Conservation (phyloP, 2,329 filamentous ascomycete species). For the Fusarium anguioides region DNA sequence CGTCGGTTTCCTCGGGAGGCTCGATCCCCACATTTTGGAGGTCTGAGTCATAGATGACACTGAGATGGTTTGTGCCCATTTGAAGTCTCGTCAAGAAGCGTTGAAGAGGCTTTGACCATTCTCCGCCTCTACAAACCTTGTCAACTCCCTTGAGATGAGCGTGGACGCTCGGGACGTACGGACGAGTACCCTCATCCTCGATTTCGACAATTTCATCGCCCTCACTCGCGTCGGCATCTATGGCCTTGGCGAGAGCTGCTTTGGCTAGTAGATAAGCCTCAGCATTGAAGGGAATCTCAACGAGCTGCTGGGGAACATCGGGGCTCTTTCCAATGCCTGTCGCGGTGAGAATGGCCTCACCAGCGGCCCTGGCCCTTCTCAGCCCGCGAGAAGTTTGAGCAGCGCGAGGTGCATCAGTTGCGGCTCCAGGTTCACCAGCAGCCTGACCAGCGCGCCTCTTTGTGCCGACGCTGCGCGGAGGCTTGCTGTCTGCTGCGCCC, state of each 20-base stretch:
- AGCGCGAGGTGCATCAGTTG: not conserved
- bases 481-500: conserved; percentile 28
- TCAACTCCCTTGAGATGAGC: conserved; percentile 24
- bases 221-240: conserved; percentile 19
- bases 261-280: conserved; percentile 21
- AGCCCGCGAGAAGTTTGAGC: conserved; percentile 1
- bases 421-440: not conserved
- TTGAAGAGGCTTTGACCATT: conserved; percentile 32
- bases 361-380: not conserved
- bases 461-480: conserved; percentile 9
- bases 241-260: conserved; percentile 17
- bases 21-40: conserved; percentile 25
- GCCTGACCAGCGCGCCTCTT: conserved; percentile 16
- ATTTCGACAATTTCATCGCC: conserved; percentile 11
- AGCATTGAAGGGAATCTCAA: conserved; percentile 27
- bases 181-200: conserved; percentile 3
- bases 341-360: conserved; percentile 10
- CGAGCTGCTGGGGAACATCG: conserved; percentile 16
- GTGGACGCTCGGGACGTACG: conserved; percentile 21
- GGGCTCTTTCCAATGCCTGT: not conserved
- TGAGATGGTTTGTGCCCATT: conserved; percentile 15
- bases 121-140: conserved; percentile 20
- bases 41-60: conserved; percentile 31
- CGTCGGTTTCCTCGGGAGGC: conserved; percentile 27
- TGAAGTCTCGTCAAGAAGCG: conserved; percentile 26